Evolutionary conservation across 371 early-diverging fungal genomes (phyloP), one percentile per base, ranked within the genome.

Genomic region (Dichotomocladium elegans): DNA sequence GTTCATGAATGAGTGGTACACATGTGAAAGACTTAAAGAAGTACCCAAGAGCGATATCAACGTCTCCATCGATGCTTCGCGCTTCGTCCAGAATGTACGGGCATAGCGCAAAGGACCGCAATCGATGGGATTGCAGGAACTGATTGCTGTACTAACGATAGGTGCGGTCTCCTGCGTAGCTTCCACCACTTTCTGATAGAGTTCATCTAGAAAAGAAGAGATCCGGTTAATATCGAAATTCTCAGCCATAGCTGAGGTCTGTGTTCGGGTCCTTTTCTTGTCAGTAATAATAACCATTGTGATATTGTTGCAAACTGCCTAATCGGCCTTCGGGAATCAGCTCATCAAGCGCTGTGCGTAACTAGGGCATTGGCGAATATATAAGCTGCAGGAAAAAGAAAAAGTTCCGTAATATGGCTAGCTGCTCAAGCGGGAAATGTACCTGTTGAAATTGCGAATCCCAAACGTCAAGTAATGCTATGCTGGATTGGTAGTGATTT

Each of bases 401-500:
- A n/a, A n/a, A n/a, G n/a, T n/a, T n/a, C n/a, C n/a, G n/a, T n/a
- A n/a, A n/a, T n/a, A n/a, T n/a, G n/a, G n/a, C n/a, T n/a, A n/a
- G n/a, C n/a, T n/a, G n/a, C n/a, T n/a, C n/a, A n/a, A n/a, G n/a
- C n/a, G n/a, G 29, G 5, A 41, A 44, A 27, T 15, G 10, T 51
- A 63, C 63, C 51, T 46, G 54, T 27, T 45, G 47, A 22, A 54
- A 58, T 6, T 58, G 57, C 6, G 45, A 12, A 12, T 51, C 47
- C 63, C 57, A 63, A 17, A 42, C 22, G 29, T 45, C 24, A 9
- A 54, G 44, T 12, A 40, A 27, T 19, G 46, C 15, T 33, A 53
- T 51, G n/a, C 25, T 51, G 10, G 46, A n/a, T 29, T 51, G 50
- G 11, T 45, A 41, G 15, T 17, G 30, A 0, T 47, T 34, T 58